Percentiles rank a stretch among this genome's conserved stretches.
Evolutionary conservation across 2,329 filamentous ascomycete genomes (phyloP).

Genomic region (Pseudogymnoascus sp.): DNA sequence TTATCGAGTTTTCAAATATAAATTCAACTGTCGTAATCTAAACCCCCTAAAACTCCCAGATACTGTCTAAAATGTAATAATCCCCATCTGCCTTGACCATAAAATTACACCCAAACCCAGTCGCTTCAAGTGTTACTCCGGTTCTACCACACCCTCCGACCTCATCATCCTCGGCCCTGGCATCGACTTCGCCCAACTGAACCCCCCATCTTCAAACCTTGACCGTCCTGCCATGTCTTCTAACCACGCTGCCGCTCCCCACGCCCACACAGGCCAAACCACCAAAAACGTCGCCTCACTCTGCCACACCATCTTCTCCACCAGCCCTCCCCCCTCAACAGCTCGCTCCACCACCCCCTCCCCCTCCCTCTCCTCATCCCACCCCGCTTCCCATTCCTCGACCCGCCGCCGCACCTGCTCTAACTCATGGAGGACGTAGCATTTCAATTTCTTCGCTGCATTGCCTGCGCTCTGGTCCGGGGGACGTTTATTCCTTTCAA

Average conservation of each 20-base stretch:
- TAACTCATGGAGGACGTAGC: background rate
- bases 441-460: background rate
- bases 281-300: background rate
- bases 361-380: background rate
- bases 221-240: background rate
- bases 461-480: background rate
- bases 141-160: background rate
- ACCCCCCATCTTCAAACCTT: background rate
- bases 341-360: background rate
- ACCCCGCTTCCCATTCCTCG: background rate
- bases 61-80: background rate
- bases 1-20: background rate
- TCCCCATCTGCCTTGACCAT: background rate
- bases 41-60: background rate
- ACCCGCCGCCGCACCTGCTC: background rate
- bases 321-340: background rate
- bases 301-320: constrained; percentile 1
- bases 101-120: background rate
- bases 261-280: background rate
- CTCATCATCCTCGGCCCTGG: background rate
- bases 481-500: background rate
- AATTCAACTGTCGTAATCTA: background rate
- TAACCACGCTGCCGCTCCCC: background rate
- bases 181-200: background rate
- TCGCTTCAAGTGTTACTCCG: background rate